phyloP scores from a whole-genome alignment of 139 green algal genomes.

The Haematococcus lacustris region DNA sequence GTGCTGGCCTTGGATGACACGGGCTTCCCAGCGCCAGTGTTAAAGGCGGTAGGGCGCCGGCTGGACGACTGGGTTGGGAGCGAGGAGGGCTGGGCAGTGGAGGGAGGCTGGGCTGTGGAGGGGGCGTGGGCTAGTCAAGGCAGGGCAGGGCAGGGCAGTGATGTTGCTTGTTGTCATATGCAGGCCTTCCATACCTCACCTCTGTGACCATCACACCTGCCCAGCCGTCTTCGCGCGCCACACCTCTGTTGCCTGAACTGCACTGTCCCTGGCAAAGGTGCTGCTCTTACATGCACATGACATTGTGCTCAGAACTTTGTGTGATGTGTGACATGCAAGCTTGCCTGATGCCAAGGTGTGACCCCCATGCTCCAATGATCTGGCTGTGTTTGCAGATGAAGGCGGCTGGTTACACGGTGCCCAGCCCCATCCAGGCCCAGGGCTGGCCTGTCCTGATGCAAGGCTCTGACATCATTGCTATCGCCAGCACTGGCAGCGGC shows the following conservation, averaged over 20 bases:
- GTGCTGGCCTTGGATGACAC: background rate
- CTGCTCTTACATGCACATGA: no score
- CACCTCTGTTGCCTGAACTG: no score
- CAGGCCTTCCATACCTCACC: background rate
- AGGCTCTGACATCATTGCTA: conserved; percentile 60
- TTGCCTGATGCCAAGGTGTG: no score
- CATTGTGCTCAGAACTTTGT: no score
- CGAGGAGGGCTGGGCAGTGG: background rate
- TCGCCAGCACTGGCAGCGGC: conserved; percentile 72
- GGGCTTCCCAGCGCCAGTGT: background rate
- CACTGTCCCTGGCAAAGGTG: no score
- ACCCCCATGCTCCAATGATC: no score
- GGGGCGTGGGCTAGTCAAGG: background rate
- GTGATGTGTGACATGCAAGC: no score
- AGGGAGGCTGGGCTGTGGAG: background rate
- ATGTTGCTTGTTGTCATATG: background rate
- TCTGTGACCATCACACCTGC: background rate
- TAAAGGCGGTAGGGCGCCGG: background rate
- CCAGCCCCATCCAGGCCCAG: conserved; percentile 74
- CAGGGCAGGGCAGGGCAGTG: background rate
- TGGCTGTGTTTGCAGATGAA: conserved; percentile 1
- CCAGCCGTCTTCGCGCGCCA: no score
- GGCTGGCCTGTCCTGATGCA: conserved; percentile 47
- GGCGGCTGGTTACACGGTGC: conserved; percentile 34
- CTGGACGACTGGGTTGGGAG: background rate